phyloP scores from a whole-genome alignment of 169 alveolate species.

The Eimeria sp. region DNA sequence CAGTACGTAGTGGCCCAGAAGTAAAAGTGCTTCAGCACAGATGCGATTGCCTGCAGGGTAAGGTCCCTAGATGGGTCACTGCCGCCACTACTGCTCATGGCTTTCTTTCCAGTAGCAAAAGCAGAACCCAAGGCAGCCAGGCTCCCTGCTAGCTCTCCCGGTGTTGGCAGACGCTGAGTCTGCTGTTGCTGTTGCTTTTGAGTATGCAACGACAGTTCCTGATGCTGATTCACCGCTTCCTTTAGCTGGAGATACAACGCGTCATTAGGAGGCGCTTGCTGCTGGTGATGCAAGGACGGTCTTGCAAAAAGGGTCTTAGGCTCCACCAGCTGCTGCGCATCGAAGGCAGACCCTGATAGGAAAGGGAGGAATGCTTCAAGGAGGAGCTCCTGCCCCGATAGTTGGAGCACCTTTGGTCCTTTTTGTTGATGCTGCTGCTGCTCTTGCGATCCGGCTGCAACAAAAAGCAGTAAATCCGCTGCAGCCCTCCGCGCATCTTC shows the following conservation, averaged over 20 bases:
- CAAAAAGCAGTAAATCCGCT: constrained; percentile 36
- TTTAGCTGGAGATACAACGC: background rate
- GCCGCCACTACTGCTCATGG: background rate
- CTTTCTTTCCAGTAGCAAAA: constrained; percentile 3
- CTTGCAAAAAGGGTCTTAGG: background rate
- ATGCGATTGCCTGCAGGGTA: constrained; percentile 43
- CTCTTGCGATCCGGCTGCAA: constrained; percentile 21
- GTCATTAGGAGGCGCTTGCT: background rate
- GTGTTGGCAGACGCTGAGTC: constrained; percentile 45
- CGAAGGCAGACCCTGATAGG: constrained; percentile 34
- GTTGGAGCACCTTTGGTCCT: background rate
- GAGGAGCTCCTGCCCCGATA: constrained; percentile 6
- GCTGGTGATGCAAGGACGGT: constrained; percentile 10
- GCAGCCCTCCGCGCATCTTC: constrained; percentile 79
- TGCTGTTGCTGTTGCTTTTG: constrained; percentile 39
- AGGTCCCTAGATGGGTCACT: background rate
- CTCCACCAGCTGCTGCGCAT: constrained; percentile 9
- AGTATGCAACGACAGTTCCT: constrained; percentile 8
- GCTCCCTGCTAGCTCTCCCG: constrained; percentile 76
- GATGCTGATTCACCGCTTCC: constrained; percentile 46
- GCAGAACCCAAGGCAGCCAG: constrained; percentile 35
- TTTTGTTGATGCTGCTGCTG: constrained; percentile 38
- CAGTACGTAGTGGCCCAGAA: constrained; percentile 67
- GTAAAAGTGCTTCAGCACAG: constrained; percentile 61
- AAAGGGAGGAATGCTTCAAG: constrained; percentile 62